A percentile compares a stretch with the other conserved stretches of the same genome.
Evolutionary conservation across 345 rosid species (phyloP).

Genomic region (Acer saccharum): DNA sequence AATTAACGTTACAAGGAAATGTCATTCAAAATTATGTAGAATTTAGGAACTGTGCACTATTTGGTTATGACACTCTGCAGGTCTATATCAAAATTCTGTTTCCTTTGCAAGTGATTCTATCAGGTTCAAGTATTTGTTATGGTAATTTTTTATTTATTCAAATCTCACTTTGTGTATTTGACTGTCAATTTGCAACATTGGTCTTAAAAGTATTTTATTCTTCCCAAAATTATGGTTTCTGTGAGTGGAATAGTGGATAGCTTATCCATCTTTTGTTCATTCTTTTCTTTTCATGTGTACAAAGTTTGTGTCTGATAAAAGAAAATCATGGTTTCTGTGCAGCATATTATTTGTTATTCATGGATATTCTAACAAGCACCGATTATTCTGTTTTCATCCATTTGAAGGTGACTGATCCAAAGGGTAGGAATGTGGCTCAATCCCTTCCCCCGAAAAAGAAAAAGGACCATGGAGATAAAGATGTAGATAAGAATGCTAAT

Average conservation of each 20-base stretch:
- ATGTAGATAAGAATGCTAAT: constrained; percentile 37
- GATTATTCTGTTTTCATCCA: constrained; percentile 16
- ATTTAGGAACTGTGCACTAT: not conserved
- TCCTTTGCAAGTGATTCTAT: not conserved
- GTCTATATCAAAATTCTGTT: not conserved
- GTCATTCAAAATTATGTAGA: not conserved
- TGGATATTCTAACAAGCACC: constrained; percentile 2
- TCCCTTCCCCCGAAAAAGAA: constrained; percentile 67
- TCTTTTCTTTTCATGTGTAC: not conserved
- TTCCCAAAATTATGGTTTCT: not conserved
- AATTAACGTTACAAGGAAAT: not conserved
- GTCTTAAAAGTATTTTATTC: constrained; percentile 9
- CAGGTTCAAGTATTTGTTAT: not conserved
- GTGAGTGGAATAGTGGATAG: not conserved
- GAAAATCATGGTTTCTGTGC: not conserved
- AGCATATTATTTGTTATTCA: not conserved
- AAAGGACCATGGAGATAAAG: constrained; percentile 55
- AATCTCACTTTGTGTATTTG: not conserved
- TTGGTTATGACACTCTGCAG: not conserved
- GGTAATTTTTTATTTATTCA: not conserved
- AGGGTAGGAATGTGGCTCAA: constrained; percentile 66
- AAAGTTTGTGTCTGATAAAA: not conserved
- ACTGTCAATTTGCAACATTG: not conserved
- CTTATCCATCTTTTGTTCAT: not conserved
- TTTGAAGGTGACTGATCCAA: constrained; percentile 48